phyloP scores from a whole-genome alignment of 345 rosid species.

The Tarenaya hassleriana region DNA sequence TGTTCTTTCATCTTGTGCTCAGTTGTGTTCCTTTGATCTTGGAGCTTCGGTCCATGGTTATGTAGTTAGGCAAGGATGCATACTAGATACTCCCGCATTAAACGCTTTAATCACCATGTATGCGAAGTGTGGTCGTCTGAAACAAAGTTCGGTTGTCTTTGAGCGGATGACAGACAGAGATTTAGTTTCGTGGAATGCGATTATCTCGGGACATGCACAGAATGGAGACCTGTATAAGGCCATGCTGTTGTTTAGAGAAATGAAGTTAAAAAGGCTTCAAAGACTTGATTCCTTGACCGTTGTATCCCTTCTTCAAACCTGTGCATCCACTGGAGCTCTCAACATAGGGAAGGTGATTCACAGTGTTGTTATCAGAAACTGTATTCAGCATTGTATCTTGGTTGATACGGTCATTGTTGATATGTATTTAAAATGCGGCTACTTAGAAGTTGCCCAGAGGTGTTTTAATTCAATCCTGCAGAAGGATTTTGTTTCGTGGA shows the following conservation, averaged over 20 bases:
- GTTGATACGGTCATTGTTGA: conserved; percentile 64
- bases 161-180: conserved; percentile 44
- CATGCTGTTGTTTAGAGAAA: conserved; percentile 42
- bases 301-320: conserved; percentile 66
- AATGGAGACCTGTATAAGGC: conserved; percentile 46
- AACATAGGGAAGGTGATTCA: conserved; percentile 62
- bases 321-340: conserved; percentile 48
- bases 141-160: conserved; percentile 49
- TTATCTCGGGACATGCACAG: conserved; percentile 62
- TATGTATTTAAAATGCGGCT: conserved; percentile 78
- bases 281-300: conserved; percentile 58
- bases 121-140: conserved; percentile 48
- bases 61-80: conserved; percentile 40
- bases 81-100: conserved; percentile 41
- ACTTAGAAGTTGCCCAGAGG: conserved; percentile 49
- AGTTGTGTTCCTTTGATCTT: conserved; percentile 40
- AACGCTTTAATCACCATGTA: conserved; percentile 77
- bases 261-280: conserved; percentile 32
- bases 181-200: conserved; percentile 77
- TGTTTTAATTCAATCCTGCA: conserved; percentile 45
- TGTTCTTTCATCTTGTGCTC: conserved; percentile 64
- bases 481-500: conserved; percentile 59
- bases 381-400: conserved; percentile 36
- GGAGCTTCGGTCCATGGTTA: conserved; percentile 66
- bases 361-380: conserved; percentile 43